Evolutionary conservation across 345 rosid species (phyloP), one percentile per base, ranked within the genome.

Genomic region (Isatis tinctoria): DNA sequence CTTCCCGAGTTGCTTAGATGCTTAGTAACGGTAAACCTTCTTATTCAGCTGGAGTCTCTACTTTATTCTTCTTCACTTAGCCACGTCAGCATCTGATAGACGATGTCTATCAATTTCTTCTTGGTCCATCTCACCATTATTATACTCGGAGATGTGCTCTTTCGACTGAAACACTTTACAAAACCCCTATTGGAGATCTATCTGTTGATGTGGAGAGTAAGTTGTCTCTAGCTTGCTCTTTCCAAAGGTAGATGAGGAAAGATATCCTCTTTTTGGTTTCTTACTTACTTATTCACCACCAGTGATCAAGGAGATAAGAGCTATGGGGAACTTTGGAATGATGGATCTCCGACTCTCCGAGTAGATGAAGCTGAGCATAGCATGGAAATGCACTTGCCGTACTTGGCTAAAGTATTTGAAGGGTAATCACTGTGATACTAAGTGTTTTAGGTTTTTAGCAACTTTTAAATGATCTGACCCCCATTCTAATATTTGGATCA

Each of bases 311-410:
- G 98, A 92, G 81, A 87, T 95, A 66, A 85, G 88, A 85, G 92
- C 92, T 47, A 83, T 94, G 5, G 96, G 92, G 36, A 92, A 90
- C 63, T 95, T 88, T 74, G 97, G 91, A 74, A 69, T 65, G 80
- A 92, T 95, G 98, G 87, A 92, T 81, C 78, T 92, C 56, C n/a
- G n/a, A n/a, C n/a, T n/a, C n/a, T n/a, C n/a, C 81, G 72, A 1
- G 91, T 90, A 13, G 99, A 95, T 56, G 99, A 95, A 67, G 94
- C 91, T 16, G 98, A 95, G 80, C 98, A 95, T 72, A 95, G 99
- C 82, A 90, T 95, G 99, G 99, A 95, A 83, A 92, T 95, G 99
- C 99, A 95, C 80, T 84, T 95, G 65, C 99, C 97, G 4, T 95
- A 87, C 81, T 86, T 95, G 74, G 90, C 91, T 63, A 90, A 92